Conservation (phyloP, 371 early-diverging fungal species). For the Haplosporangium sp. region DNA sequence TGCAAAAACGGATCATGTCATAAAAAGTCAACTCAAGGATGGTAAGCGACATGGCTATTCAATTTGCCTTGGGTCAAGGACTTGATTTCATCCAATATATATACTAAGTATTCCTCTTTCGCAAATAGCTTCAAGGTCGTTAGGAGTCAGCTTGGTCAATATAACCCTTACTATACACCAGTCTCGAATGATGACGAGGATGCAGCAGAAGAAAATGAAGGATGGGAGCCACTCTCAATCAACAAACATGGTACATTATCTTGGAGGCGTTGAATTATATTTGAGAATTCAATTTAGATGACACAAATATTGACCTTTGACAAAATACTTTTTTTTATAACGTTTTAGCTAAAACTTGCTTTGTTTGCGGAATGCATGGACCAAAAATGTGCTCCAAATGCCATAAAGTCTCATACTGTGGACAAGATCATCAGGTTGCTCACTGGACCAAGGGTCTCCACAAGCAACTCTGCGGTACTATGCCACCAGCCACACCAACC, state of each 20-base stretch:
- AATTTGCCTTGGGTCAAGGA: no score
- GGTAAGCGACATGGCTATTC: constrained; percentile 56
- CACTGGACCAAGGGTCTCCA: constrained; percentile 89
- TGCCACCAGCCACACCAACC: constrained; percentile 13
- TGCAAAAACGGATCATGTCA: constrained; percentile 91
- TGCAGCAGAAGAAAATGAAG: constrained; percentile 55
- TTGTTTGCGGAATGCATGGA: constrained; percentile 86
- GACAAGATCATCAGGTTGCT: constrained; percentile 83
- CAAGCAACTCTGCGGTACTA: constrained; percentile 71
- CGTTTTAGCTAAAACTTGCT: constrained; percentile 60
- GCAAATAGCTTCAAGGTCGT: constrained; percentile 82
- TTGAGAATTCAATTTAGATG: not conserved
- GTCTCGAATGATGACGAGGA: constrained; percentile 48
- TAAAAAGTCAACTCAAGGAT: constrained; percentile 66
- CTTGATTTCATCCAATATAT: no score
- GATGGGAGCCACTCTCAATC: constrained; percentile 36
- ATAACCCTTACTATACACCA: constrained; percentile 78
- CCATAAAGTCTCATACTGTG: constrained; percentile 80
- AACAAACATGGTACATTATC: constrained; percentile 53
- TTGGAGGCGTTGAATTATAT: not conserved
- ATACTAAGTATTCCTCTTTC: not conserved
- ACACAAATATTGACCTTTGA: no score
- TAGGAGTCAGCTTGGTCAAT: constrained; percentile 87
- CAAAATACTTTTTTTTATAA: no score
- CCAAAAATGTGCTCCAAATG: constrained; percentile 86